A percentile compares a stretch with the other conserved stretches of the same genome.
phyloP scores from a whole-genome alignment of 2,329 filamentous ascomycete genomes.

The Exophiala calicioides region DNA sequence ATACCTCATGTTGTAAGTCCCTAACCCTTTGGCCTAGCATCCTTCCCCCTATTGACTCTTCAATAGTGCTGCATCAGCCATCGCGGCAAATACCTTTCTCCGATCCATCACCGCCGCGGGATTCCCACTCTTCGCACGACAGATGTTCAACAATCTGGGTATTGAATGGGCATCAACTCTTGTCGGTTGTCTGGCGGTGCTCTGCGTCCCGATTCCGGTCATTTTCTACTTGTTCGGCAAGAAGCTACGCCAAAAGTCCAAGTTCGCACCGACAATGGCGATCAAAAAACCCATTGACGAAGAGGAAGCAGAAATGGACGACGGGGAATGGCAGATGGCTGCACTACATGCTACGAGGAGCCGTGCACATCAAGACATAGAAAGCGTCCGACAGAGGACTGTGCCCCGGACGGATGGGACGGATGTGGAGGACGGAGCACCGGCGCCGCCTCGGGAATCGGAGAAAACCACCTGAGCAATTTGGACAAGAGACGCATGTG shows the following conservation, averaged over 20 bases:
- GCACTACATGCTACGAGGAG: constrained; percentile 29
- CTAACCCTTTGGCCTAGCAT: too few relatives aligned
- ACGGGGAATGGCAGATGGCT: constrained; percentile 21
- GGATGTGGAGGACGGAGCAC: background rate
- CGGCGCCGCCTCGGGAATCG: too few relatives aligned
- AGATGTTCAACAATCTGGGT: constrained; percentile 58
- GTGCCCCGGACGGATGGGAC: constrained; percentile 18
- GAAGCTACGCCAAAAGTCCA: constrained; percentile 30
- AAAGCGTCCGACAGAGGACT: constrained; percentile 7
- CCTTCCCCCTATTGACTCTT: too few relatives aligned
- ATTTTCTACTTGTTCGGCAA: constrained; percentile 39
- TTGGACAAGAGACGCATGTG: too few relatives aligned
- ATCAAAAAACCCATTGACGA: constrained; percentile 47
- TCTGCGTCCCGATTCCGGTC: constrained; percentile 43
- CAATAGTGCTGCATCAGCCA: constrained; percentile 51
- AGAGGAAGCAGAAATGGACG: constrained; percentile 34
- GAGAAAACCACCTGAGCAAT: too few relatives aligned
- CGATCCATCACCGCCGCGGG: constrained; percentile 44
- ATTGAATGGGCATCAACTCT: constrained; percentile 44
- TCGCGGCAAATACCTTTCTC: constrained; percentile 53
- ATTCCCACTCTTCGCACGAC: constrained; percentile 56
- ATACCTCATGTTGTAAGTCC: constrained; percentile 57
- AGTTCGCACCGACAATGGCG: constrained; percentile 47
- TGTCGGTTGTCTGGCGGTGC: constrained; percentile 39
- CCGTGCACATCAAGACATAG: constrained; percentile 26